Evolutionary conservation across 306 rosid species (phyloP).

Genomic region (Acmispon strigosus): DNA sequence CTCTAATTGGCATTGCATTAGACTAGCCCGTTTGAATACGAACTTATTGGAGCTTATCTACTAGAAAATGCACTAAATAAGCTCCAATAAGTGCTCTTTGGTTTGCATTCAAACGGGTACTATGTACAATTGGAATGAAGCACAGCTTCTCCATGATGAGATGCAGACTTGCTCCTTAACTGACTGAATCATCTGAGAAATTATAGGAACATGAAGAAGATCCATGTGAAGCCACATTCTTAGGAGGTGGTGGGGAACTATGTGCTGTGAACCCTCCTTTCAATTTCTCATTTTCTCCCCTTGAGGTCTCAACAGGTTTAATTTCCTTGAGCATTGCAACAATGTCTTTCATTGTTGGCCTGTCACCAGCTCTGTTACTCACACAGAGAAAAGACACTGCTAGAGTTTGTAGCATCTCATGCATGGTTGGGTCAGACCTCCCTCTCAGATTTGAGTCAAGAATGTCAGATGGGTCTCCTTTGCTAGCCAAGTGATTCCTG

Average conservation of each 20-base stretch:
- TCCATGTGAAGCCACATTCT: constrained; percentile 44
- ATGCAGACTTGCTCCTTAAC: constrained; percentile 11
- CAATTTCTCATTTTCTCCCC: constrained; percentile 28
- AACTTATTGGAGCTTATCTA: too few relatives aligned
- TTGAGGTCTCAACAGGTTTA: constrained; percentile 41
- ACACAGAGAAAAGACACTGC: constrained; percentile 79
- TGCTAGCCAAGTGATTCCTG: constrained; percentile 58
- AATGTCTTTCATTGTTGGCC: constrained; percentile 85
- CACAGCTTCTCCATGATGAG: constrained; percentile 9
- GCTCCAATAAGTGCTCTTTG: too few relatives aligned
- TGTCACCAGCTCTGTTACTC: constrained; percentile 42
- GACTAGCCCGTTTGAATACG: not conserved
- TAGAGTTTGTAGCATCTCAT: constrained; percentile 85
- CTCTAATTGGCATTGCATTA: constrained; percentile 20
- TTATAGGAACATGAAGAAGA: constrained; percentile 67
- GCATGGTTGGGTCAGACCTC: constrained; percentile 71
- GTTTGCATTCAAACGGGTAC: too few relatives aligned
- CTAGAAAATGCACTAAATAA: too few relatives aligned
- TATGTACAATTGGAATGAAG: constrained; percentile 31
- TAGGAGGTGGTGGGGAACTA: constrained; percentile 46
- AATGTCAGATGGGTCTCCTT: constrained; percentile 48
- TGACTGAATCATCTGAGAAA: constrained; percentile 67
- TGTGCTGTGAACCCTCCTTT: constrained; percentile 37
- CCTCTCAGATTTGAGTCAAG: constrained; percentile 79
- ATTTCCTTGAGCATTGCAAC: constrained; percentile 94